Base-by-base conservation (phyloP, 225 moss, liverwort and hornwort species). In the Climacium dendroides region DNA sequence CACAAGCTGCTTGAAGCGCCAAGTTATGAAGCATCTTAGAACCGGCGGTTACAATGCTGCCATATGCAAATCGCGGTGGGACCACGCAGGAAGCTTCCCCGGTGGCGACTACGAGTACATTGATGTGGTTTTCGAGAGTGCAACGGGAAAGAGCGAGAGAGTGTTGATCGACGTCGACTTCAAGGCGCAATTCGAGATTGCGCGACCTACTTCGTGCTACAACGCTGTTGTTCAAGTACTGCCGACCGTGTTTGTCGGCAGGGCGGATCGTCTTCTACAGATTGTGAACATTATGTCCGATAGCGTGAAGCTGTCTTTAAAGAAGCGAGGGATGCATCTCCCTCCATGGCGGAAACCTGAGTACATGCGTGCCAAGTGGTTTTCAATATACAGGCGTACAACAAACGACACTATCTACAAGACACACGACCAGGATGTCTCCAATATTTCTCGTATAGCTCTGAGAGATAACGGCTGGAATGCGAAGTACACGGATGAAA, bases 31-130 rank as follows among this genome's bases (percentile, higher is more conserved):
- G 81, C 87, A 91, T 69, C 94, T 97, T 3, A 87, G 96, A 70
- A 63, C 88, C 8, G 88, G 85, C 18, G 96, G 97, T 26, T 95
- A 96, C 74, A 95, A 97, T 92, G 97, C 97, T 77, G 96, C 93
- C 20, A 94, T 97, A 32, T 96, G 97, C 83, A 97, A 97, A 87
- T 95, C 96, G 45, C 90, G 95, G 39, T 97, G 97, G 97, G 95
- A 96, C 70, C 95, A 96, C 59, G 93, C 94, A 23, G 95, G 94
- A 17, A 94, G 95, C 74, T 95, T 96, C 87, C 96, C 96, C 17
- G 95, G 96, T 54, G 97, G 97, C 24, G 95, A 93, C 24, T 96
- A 97, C 60, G 95, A 97, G 83, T 97, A 95, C 69, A 94, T 96
- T 59, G 97, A 97, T 66, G 95, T 97, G 47, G 77, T 94, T 48